Evolutionary conservation across 2,329 filamentous ascomycete species (phyloP).

Genomic region (Aureobasidium sp.): DNA sequence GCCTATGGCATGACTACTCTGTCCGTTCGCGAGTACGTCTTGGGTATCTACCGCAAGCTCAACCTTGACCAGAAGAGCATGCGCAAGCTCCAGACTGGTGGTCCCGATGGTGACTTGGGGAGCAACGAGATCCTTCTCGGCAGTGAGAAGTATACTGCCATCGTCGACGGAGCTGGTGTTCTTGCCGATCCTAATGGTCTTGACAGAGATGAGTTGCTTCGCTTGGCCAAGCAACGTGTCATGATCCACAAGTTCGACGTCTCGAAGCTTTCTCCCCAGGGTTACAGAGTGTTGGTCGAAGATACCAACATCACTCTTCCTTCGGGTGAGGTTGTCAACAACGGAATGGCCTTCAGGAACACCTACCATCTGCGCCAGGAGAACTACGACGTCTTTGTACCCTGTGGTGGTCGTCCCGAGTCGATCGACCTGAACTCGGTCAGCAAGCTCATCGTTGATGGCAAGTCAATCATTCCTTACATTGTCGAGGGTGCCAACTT

Average conservation of each 20-base stretch:
- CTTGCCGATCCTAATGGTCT: slow-evolving; percentile 88
- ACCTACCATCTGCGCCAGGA: slow-evolving; percentile 83
- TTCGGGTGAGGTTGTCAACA: slow-evolving; percentile 75
- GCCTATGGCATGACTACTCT: slow-evolving; percentile 95
- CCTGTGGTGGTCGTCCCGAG: slow-evolving; percentile 91
- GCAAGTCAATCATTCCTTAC: slow-evolving; percentile 82
- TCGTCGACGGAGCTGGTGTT: slow-evolving; percentile 95
- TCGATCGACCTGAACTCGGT: slow-evolving; percentile 90
- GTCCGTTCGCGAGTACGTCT: slow-evolving; percentile 90
- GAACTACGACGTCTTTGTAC: slow-evolving; percentile 78
- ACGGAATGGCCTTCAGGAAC: slow-evolving; percentile 94
- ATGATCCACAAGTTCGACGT: slow-evolving; percentile 88
- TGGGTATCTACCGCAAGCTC: slow-evolving; percentile 94
- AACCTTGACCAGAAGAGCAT: slow-evolving; percentile 79
- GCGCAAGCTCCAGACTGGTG: slow-evolving; percentile 93
- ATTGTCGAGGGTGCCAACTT: slow-evolving; percentile 97
- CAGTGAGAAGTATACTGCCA: slow-evolving; percentile 89
- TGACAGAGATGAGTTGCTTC: slow-evolving; percentile 72
- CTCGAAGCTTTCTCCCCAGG: slow-evolving; percentile 76
- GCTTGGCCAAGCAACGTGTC: slow-evolving; percentile 74
- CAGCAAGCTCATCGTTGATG: slow-evolving; percentile 79
- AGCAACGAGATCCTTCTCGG: slow-evolving; percentile 96
- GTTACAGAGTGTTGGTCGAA: slow-evolving; percentile 88
- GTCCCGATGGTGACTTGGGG: slow-evolving; percentile 90
- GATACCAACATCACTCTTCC: slow-evolving; percentile 85